These are phyloP conservation scores for Eucalyptus regnans DNA, from an alignment of 345 rosid species.

Conservation along the genomic window DNA sequence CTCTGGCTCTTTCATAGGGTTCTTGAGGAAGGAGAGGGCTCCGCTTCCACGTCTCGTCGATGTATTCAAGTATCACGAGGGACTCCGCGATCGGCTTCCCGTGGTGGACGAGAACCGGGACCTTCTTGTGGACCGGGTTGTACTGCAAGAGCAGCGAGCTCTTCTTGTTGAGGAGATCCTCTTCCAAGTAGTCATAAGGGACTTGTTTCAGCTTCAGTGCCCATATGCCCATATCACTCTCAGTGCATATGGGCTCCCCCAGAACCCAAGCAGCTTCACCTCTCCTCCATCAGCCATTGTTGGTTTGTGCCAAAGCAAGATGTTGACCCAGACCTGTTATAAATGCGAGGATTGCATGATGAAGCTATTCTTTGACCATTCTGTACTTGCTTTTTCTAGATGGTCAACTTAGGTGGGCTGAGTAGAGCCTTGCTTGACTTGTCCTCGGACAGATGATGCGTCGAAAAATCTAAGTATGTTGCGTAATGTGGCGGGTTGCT, in stretches of 20 bases:
- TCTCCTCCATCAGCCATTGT: not conserved
- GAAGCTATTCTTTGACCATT: not conserved
- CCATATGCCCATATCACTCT: slow-evolving; percentile 12
- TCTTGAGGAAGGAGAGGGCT: slow-evolving; percentile 7
- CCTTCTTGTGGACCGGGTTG: slow-evolving; percentile 11
- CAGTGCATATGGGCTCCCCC: slow-evolving; percentile 8
- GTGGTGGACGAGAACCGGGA: slow-evolving; percentile 14
- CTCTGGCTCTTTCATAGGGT: slow-evolving; percentile 1
- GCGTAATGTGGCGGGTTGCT: not conserved
- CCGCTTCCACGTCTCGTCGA: slow-evolving; percentile 8
- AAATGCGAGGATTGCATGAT: not conserved
- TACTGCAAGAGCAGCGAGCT: slow-evolving; percentile 9
- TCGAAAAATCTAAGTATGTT: not conserved
- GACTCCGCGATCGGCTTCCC: slow-evolving; percentile 13
- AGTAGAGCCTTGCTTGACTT: not conserved
- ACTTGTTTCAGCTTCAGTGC: slow-evolving; percentile 13
- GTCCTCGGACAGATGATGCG: not conserved
- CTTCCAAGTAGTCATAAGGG: slow-evolving; percentile 8
- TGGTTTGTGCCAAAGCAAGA: not conserved
- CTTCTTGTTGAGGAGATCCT: slow-evolving; percentile 8
- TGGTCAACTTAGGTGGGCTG: not conserved
- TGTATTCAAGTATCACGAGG: slow-evolving; percentile 10
- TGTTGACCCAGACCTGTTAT: not conserved
- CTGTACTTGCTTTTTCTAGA: not conserved
- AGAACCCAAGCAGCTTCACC: slow-evolving; percentile 6